Base-by-base conservation (phyloP, 495 filamentous ascomycete species). In the Cercophora scortea region DNA sequence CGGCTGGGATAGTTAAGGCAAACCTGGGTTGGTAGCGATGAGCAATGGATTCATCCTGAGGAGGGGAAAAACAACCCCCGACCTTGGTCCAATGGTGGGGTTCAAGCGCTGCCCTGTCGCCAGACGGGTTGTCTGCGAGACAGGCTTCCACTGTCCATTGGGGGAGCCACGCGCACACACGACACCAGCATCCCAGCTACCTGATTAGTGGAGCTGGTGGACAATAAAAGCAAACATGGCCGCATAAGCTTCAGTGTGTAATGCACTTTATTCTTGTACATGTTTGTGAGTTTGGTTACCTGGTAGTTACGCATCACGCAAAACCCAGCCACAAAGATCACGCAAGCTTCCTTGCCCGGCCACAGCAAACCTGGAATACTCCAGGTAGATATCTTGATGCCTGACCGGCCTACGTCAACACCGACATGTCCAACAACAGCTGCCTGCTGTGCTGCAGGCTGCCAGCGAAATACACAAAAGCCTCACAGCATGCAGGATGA, bases 41-140 rank as follows among this genome's bases (percentile, higher is more conserved):
- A n/a, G n/a, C n/a, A n/a, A n/a, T n/a, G n/a, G n/a, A 25, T 25
- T 25, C 25, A 25, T 25, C 25, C 25, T 25, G 25, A 25, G 25
- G 25, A 5, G 25, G 5, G 56, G 53, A 59, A 61, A 63, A 63
- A 55, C 61, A 63, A 63, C 55, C 53, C n/a, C 8, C 42, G 48
- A 42, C 18, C 12, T 33, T 13, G 18, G 34, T 41, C 11, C 32
- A 47, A 51, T 51, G 18, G 61, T 62, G 56, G 56, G 45, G 56
- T 62, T 38, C 32, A 25, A 25, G 25, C 25, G 2, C 25, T 25
- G 25, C 25, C 25, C 25, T 25, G 25, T 25, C 5, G 25, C 25
- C 25, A 25, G 25, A 25, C 25, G 51, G 15, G 58, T 60, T 60
- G 59, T 53, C 54, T 53, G 55, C 55, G 57, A 51, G 45, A 52